Base-by-base conservation (phyloP, 2,329 filamentous ascomycete genomes). In the Aspergillus pseudoterreus region DNA sequence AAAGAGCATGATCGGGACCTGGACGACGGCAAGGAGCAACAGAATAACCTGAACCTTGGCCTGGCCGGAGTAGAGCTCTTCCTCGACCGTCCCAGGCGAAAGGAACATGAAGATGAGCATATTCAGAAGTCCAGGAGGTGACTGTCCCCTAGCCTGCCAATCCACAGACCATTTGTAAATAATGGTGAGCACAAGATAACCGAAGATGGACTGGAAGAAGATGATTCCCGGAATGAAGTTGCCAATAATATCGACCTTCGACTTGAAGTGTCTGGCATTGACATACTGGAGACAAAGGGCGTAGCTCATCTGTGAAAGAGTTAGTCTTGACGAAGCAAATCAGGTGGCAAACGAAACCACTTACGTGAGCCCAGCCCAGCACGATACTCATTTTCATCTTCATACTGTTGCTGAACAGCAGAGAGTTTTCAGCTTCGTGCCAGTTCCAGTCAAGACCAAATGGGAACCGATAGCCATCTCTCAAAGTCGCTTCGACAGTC, bases 101-200 rank as follows among this genome's bases (percentile, higher is more conserved):
- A 99, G 76, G 78, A 99, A 99, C 95, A 99, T 99, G 82, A 96
- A 96, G 66, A 99, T 99, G 66, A 99, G 80, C 92, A 97, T 97
- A 81, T 99, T 99, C 56, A 99, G 77, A 54, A 99, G 79, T 64
- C 91, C 90, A 2, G 95, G 94, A 1, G 95, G 90, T 56, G 83
- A 80, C 60, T 80, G 69, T 38, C 79, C 84, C 39, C 79, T 80
- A 10, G 79, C 83, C 44, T 76, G 75, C 94, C 94, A 99, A 71
- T 99, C 86, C 35, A 96, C 81, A 9, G 82, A 87, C 94, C 95
- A 99, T 76, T 99, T 99, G 81, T 95, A 97, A 62, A 99, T 76
- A 66, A 99, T 96, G 65, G 89, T 90, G 66, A 96, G 78, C 44
- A 95, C 89, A 15, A 99, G 83, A 69, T 99, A 99, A 47, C 94